These are phyloP conservation scores for Solanum paucissectum DNA, from an alignment of 257 asterid genomes.

Conservation along the genomic window DNA sequence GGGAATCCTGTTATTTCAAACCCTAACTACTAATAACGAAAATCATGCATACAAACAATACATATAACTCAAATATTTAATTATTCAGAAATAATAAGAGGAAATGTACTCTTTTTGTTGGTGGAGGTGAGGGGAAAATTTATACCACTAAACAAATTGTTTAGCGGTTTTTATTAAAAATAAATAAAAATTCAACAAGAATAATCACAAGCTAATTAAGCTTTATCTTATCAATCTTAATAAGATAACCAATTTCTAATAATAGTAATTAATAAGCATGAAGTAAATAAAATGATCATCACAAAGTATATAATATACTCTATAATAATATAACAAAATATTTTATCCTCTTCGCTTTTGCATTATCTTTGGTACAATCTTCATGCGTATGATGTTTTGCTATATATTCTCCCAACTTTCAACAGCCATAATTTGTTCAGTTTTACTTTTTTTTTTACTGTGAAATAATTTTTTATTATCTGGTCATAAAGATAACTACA, in stretches of 20 bases:
- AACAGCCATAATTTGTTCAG: not conserved
- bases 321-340: not conserved
- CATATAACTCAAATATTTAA: not conserved
- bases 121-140: no score
- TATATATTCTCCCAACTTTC: not conserved
- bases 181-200: no score
- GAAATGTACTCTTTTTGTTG: no score
- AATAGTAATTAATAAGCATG: not conserved
- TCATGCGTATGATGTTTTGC: not conserved
- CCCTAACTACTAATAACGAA: not conserved
- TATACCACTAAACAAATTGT: no score
- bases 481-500: not conserved
- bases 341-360: not conserved
- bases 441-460: not conserved
- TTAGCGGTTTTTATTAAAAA: no score
- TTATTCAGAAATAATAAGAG: not conserved
- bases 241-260: no score
- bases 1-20: not conserved
- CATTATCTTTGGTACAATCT: not conserved
- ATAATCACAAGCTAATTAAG: no score
- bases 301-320: not conserved
- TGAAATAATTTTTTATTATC: not conserved
- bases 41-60: not conserved
- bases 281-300: not conserved
- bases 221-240: not conserved